Evolutionary conservation across 208 protist species (phyloP).

Genomic region (Histomonas meleagridis): DNA sequence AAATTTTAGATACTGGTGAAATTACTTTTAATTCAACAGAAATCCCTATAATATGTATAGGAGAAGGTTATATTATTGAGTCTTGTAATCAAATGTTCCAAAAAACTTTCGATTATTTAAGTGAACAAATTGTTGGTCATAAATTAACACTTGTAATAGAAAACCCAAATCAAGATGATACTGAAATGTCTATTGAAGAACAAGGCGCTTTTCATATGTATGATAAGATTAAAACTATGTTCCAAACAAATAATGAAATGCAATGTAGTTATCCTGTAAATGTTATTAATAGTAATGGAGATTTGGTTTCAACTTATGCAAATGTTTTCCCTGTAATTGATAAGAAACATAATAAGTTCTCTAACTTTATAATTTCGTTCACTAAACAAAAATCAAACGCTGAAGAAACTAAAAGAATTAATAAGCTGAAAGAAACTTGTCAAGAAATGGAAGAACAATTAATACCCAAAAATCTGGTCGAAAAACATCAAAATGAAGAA

Average conservation of each 20-base stretch:
- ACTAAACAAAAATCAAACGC: not conserved
- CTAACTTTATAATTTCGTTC: not conserved
- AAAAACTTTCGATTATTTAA: not conserved
- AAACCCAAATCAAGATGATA: not conserved
- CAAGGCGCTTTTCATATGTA: not conserved
- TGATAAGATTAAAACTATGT: constrained; percentile 17
- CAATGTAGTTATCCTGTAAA: not conserved
- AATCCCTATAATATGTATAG: not conserved
- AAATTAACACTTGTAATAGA: not conserved
- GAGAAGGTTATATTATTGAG: not conserved
- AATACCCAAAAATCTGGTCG: not conserved
- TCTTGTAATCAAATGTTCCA: not conserved
- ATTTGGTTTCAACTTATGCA: not conserved
- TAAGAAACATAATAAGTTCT: not conserved
- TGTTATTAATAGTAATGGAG: not conserved
- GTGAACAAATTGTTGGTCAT: not conserved
- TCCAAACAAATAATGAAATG: not conserved
- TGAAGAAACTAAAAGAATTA: not conserved
- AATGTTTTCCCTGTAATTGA: not conserved
- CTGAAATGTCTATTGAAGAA: not conserved
- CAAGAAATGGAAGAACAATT: not conserved
- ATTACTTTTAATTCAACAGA: not conserved
- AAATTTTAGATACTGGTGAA: not conserved
- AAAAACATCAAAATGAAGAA: not conserved
- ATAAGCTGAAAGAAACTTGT: not conserved